Evolutionary conservation across 1,284 basidiomycete species (phyloP).

Genomic region (Naganishia sp.): DNA sequence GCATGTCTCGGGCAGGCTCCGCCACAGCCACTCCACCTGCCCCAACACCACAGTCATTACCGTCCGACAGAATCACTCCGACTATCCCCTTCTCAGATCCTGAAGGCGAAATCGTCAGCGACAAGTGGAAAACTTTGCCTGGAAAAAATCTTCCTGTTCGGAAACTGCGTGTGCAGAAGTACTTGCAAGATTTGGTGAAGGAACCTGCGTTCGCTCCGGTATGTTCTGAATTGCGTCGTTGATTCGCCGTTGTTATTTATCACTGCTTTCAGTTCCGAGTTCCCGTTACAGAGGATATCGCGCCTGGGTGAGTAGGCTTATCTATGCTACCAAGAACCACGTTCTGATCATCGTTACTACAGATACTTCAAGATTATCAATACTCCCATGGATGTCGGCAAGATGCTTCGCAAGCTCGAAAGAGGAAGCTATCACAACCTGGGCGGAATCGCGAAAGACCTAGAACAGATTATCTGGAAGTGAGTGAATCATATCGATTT

Average conservation of each 20-base stretch:
- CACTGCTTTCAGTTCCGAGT: constrained; percentile 15
- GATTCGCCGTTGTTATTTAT: not conserved
- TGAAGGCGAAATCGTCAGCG: not conserved
- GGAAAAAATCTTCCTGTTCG: constrained; percentile 1
- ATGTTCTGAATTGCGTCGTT: not conserved
- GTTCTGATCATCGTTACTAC: not conserved
- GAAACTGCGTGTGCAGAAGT: constrained; percentile 7
- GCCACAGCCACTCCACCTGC: not conserved
- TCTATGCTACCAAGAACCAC: no score
- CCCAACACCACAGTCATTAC: not conserved
- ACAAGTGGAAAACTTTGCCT: constrained; percentile 6
- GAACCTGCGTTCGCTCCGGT: constrained; percentile 22
- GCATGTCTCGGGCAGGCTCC: not conserved
- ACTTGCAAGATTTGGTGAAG: constrained; percentile 18
- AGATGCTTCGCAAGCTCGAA: constrained; percentile 72
- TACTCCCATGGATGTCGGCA: constrained; percentile 92
- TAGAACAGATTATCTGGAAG: constrained; percentile 83
- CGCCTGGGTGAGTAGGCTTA: not conserved
- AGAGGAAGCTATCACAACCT: constrained; percentile 70
- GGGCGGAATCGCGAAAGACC: constrained; percentile 78
- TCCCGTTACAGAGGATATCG: constrained; percentile 14
- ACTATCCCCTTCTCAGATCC: not conserved
- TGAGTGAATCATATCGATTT: constrained; percentile 43
- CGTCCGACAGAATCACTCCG: not conserved
- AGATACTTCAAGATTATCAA: constrained; percentile 80